These are phyloP conservation scores for Thuidium tamariscinum DNA, from an alignment of 225 moss, liverwort and hornwort genomes.

Conservation along the genomic window DNA sequence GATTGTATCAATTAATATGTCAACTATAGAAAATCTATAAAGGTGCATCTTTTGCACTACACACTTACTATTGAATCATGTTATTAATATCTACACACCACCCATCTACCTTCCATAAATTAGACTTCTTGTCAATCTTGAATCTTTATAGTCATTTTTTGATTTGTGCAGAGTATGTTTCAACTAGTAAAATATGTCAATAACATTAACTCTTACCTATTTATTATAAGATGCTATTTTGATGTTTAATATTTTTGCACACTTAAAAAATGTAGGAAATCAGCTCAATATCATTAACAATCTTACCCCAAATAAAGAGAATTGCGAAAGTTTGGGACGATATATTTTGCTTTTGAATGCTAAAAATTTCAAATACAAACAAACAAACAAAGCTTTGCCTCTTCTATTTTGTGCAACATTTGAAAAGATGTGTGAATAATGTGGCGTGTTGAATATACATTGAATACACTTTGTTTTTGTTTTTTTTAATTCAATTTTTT, in stretches of 20 bases:
- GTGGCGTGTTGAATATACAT: background rate
- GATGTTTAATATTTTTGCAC: too few species aligned
- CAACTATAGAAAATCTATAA: too few species aligned
- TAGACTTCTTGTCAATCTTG: too few species aligned
- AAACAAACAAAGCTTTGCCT: background rate
- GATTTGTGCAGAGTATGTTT: accelerated
- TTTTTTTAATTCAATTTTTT: background rate
- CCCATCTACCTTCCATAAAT: too few species aligned
- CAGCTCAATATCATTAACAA: background rate
- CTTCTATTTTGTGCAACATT: background rate
- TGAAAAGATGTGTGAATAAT: background rate
- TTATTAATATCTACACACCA: too few species aligned
- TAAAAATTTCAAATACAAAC: background rate
- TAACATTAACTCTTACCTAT: background rate
- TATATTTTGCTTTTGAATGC: background rate
- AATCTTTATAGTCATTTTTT: too few species aligned
- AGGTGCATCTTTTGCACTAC: too few species aligned
- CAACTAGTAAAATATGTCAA: accelerated
- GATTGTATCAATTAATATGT: too few species aligned
- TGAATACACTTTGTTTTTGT: background rate
- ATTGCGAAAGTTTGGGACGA: too few species aligned
- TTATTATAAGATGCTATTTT: background rate
- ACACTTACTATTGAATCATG: too few species aligned
- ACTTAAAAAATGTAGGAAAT: background rate
- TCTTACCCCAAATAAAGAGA: accelerated